phyloP scores from a whole-genome alignment of 1,284 basidiomycete species.

The Papiliotrema terrestris region DNA sequence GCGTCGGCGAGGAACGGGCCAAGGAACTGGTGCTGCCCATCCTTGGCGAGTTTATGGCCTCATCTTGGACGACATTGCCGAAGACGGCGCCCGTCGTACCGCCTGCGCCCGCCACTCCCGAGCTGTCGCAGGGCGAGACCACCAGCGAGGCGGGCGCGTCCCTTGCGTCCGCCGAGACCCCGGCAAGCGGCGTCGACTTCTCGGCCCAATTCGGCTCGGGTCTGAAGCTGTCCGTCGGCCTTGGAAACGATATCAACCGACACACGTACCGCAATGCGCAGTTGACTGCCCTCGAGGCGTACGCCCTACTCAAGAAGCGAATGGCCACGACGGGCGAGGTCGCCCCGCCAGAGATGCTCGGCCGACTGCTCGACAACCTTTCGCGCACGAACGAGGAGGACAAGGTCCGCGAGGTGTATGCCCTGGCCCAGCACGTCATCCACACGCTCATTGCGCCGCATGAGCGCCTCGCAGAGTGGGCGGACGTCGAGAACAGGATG shows the following conservation, averaged over 20 bases:
- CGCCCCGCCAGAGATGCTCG: constrained; percentile 50
- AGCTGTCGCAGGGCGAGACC: constrained; percentile 9
- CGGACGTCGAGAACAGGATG: constrained; percentile 80
- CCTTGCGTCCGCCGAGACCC: constrained; percentile 6
- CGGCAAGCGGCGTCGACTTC: no score
- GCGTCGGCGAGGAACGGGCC: constrained; percentile 42
- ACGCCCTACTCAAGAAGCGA: constrained; percentile 17
- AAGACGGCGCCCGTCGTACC: no score
- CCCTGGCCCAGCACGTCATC: constrained; percentile 59
- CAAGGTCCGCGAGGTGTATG: constrained; percentile 65
- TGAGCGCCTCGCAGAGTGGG: constrained; percentile 60
- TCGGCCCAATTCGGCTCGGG: no score
- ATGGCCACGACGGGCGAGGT: not conserved
- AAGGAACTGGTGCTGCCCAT: constrained; percentile 15
- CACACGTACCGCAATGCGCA: constrained; percentile 14
- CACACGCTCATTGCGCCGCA: not conserved
- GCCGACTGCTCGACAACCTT: constrained; percentile 63
- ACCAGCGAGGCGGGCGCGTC: not conserved
- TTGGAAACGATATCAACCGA: constrained; percentile 12
- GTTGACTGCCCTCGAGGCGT: constrained; percentile 20
- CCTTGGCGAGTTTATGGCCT: constrained; percentile 11
- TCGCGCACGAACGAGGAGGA: constrained; percentile 62
- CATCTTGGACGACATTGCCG: not conserved
- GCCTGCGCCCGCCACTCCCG: not conserved
- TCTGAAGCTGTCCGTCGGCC: no score